Evolutionary conservation across 2,329 filamentous ascomycete species (phyloP), one percentile per base, ranked within the genome.

Genomic region (Paramyrothecium roridum): DNA sequence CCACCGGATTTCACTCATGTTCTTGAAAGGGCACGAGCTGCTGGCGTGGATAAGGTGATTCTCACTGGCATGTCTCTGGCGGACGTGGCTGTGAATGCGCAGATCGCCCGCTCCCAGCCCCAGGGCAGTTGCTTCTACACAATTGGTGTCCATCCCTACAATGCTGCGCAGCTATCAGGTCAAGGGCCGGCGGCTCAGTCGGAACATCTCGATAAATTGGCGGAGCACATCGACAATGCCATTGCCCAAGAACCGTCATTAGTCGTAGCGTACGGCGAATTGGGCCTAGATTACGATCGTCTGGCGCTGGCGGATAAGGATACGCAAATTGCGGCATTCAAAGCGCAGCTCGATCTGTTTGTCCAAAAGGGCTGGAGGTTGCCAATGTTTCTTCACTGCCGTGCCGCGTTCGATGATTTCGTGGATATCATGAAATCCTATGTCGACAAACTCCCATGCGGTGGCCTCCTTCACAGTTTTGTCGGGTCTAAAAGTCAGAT

Each of bases 121-220:
- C 47, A 26, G 10, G 22, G 56, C 3, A 65, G 67, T 33, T 79
- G 76, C 56, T 75, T 67, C 12, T 64, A 78, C 54, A 81, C 79
- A 2, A 67, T 81, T 11, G 79, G 79, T 1, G 70, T 81, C 3
- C 79, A 81, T 55, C 78, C 78, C 0, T 81, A 82, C 54, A 76
- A 82, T 50, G 78, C 76, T 0, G 62, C 62, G 0, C 76, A 80
- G 54, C 72, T 77, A 17, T 23, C 13, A 1, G 74, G 75, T 8
- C 54, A 61, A 10, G 64, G 64, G 21, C 26, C 26, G 26, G 4
- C 10, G 26, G 26, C 26, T 10, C 64, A 65, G 3, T 57, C 64
- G 49, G 48, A 60, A 11, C 63, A 66, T 33, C 54, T 66, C 12
- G 53, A 53, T 11, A 56, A 63, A 23, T 47, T 66, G n/a, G 63